Percentiles rank a stretch among this genome's conserved stretches.
phyloP scores from a whole-genome alignment of 2,329 filamentous ascomycete species.

The Cladosporium sp. region DNA sequence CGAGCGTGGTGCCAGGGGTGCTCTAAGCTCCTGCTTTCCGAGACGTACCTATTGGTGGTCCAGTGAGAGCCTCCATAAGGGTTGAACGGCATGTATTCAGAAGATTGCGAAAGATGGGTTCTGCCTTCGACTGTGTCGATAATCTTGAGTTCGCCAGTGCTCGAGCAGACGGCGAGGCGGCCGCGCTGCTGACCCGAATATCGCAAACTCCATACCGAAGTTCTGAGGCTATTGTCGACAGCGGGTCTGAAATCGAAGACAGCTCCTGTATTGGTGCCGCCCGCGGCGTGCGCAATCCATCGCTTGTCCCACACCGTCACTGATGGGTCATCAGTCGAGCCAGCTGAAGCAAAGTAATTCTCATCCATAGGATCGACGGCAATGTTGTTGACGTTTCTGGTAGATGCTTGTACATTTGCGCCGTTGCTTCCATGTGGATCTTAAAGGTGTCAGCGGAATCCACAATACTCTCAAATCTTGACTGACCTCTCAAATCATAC shows the following conservation, averaged over 20 bases:
- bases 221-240: slow-evolving; percentile 45
- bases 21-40: slow-evolving; percentile 38
- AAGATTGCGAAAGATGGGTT: slow-evolving; percentile 10
- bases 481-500: slow-evolving; percentile 69
- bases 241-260: slow-evolving; percentile 56
- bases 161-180: slow-evolving; percentile 56
- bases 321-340: slow-evolving; percentile 66
- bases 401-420: slow-evolving; percentile 44
- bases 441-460: background rate
- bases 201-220: slow-evolving; percentile 58
- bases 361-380: slow-evolving; percentile 75
- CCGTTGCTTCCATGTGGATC: slow-evolving; percentile 4
- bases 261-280: slow-evolving; percentile 50
- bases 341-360: slow-evolving; percentile 79
- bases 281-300: slow-evolving; percentile 42
- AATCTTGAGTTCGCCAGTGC: slow-evolving; percentile 54
- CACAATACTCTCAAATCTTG: no score
- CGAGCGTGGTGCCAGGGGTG: slow-evolving; percentile 45
- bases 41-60: slow-evolving; percentile 42
- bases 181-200: slow-evolving; percentile 57
- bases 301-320: slow-evolving; percentile 77
- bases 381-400: slow-evolving; percentile 61
- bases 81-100: slow-evolving; percentile 23
- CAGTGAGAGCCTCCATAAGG: slow-evolving; percentile 33
- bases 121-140: slow-evolving; percentile 28